Evolutionary conservation across 345 rosid species (phyloP), one percentile per base, ranked within the genome.

Genomic region (Viola odorata): DNA sequence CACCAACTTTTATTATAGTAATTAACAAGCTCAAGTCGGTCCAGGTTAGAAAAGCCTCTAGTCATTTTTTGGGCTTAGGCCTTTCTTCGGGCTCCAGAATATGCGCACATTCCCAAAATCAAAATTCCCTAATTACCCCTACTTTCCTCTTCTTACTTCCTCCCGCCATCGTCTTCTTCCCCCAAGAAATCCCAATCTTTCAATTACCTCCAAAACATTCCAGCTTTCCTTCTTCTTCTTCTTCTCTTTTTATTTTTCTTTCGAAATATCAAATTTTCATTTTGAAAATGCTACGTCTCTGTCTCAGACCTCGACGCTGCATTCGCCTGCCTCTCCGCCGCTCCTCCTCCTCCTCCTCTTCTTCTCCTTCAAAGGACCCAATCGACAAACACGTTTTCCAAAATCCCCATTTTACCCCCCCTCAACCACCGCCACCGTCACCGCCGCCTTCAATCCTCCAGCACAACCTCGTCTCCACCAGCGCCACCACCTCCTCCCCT

Each of bases 241-340:
- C 45, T 47, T 47, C 32, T 47, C 50, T 47, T 47, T 7, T n/a
- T n/a, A n/a, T n/a, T n/a, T n/a, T 42, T 57, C 36, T 57, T 3
- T 12, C 8, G 13, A 45, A 7, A 53, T 4, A 47, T 12, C 45
- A n/a, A 15, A 50, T 5, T n/a, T 8, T 4, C 37, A 15, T 36
- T 16, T 12, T 4, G 6, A 12, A 9, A 62, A 84, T 88, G 91
- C 75, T 84, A 57, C 91, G 77, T 68, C 78, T 71, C 63, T 73
- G 81, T 54, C 66, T 67, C 58, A 66, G 73, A 67, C 70, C 57
- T 69, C 81, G 81, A 61, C 80, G 81, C 53, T 69, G 62, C 58
- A 64, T 47, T 53, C 78, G 66, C 58, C 71, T 68, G 45, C 77
- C 74, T 36, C 83, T 76, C 55, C 14, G 64, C 61, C 67, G 64